Percentiles rank a stretch among this genome's conserved stretches.
phyloP scores from a whole-genome alignment of 345 rosid species.

The Lenwebbia sp. region DNA sequence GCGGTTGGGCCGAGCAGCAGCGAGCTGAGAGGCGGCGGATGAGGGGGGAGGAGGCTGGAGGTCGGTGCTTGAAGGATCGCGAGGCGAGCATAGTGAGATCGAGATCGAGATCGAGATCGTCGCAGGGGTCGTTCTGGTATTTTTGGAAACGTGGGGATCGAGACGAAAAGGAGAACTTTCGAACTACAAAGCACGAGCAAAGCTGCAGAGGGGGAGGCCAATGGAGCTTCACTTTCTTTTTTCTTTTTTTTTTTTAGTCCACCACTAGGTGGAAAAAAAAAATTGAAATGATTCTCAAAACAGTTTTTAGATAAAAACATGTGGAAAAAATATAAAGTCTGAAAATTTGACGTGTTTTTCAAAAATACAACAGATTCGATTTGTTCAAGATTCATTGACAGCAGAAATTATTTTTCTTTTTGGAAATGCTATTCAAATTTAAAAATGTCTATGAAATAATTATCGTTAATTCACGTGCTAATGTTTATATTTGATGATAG shows the following conservation, averaged over 20 bases:
- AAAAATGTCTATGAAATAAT: no score
- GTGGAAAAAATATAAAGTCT: no score
- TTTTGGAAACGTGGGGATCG: no score
- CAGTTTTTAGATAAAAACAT: no score
- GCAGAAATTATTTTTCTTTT: background rate
- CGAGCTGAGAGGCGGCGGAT: constrained; percentile 29
- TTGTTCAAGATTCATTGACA: background rate
- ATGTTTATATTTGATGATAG: background rate
- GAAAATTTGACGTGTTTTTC: no score
- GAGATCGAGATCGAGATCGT: background rate
- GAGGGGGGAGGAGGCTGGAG: constrained; percentile 1
- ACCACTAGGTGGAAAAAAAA: no score
- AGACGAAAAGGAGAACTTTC: background rate
- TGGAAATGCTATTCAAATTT: background rate
- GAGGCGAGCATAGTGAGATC: background rate
- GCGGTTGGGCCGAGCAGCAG: constrained; percentile 19
- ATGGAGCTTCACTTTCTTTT: fast-evolving
- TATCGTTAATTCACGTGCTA: background rate
- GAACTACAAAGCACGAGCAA: background rate
- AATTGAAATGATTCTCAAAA: no score
- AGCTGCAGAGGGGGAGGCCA: background rate
- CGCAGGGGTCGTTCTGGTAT: background rate
- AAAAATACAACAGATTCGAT: background rate
- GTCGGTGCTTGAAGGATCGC: background rate
- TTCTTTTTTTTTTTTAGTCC: no score